A percentile compares a stretch with the other conserved stretches of the same genome.
Evolutionary conservation across 352 stramenopile genomes (phyloP).

Genomic region (Pythium aphanidermatum): DNA sequence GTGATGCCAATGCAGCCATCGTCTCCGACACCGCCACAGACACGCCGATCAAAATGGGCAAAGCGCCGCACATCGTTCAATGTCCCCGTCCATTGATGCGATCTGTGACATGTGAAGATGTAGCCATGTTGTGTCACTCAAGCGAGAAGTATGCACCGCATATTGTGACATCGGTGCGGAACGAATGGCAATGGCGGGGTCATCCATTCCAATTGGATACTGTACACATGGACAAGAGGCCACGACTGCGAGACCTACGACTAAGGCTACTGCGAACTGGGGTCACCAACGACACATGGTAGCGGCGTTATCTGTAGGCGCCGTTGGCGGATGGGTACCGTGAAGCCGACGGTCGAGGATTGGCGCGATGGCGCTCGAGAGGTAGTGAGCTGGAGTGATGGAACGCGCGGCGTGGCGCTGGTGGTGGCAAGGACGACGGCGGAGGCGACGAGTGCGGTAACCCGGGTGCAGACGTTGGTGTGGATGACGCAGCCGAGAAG

Average conservation of each 20-base stretch:
- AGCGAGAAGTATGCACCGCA: too few species aligned
- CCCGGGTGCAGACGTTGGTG: not conserved
- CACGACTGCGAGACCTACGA: too few species aligned
- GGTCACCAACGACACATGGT: too few species aligned
- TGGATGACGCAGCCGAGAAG: not conserved
- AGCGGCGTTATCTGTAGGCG: not conserved
- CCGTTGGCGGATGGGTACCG: conserved; percentile 1
- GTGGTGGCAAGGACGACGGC: too few species aligned
- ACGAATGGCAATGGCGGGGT: too few species aligned
- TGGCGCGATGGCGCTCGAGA: not conserved
- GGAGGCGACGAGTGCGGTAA: not conserved
- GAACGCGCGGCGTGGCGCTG: conserved; percentile 2
- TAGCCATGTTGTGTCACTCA: conserved; percentile 12
- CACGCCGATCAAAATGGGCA: not conserved
- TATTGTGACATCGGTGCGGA: too few species aligned
- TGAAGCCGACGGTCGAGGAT: not conserved
- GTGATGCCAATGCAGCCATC: not conserved
- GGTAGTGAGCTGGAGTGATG: conserved; percentile 13
- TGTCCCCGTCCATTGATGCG: conserved; percentile 3
- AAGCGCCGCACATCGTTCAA: conserved; percentile 1
- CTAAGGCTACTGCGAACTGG: too few species aligned
- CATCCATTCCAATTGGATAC: too few species aligned
- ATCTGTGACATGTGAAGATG: not conserved
- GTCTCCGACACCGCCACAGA: too few species aligned
- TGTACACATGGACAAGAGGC: not conserved